Conservation (phyloP, 257 asterid species). For the Asclepias syriaca region DNA sequence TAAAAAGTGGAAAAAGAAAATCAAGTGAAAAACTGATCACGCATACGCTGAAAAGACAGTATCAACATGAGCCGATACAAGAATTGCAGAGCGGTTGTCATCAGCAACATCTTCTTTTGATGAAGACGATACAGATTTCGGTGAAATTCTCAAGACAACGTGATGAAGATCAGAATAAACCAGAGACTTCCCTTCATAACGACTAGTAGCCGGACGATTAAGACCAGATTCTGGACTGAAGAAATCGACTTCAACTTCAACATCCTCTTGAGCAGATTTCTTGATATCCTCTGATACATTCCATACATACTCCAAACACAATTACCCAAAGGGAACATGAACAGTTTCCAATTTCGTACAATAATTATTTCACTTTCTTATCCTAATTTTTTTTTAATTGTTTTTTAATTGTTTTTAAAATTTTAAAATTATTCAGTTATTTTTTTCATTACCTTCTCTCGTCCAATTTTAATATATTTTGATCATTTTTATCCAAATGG, state of each 20-base stretch:
- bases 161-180: constrained; percentile 91
- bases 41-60: constrained; percentile 79
- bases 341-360: not conserved
- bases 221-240: constrained; percentile 68
- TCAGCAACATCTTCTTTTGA: constrained; percentile 35
- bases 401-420: no score
- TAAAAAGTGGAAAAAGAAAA: not conserved
- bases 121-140: constrained; percentile 50
- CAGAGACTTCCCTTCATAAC: constrained; percentile 72
- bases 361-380: not conserved
- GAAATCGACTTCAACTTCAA: constrained; percentile 73
- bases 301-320: constrained; percentile 62
- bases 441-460: no score
- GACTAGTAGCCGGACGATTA: constrained; percentile 65
- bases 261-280: constrained; percentile 83
- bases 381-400: not conserved
- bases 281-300: constrained; percentile 58
- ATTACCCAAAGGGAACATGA: not conserved
- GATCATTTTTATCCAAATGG: no score
- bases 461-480: no score
- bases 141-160: constrained; percentile 64
- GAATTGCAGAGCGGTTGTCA: constrained; percentile 61
- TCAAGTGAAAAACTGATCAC: constrained; percentile 1
- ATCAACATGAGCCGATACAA: constrained; percentile 92
- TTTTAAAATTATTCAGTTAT: no score